phyloP scores from a whole-genome alignment of 139 green algal genomes.

The Volvox reticuliferus region DNA sequence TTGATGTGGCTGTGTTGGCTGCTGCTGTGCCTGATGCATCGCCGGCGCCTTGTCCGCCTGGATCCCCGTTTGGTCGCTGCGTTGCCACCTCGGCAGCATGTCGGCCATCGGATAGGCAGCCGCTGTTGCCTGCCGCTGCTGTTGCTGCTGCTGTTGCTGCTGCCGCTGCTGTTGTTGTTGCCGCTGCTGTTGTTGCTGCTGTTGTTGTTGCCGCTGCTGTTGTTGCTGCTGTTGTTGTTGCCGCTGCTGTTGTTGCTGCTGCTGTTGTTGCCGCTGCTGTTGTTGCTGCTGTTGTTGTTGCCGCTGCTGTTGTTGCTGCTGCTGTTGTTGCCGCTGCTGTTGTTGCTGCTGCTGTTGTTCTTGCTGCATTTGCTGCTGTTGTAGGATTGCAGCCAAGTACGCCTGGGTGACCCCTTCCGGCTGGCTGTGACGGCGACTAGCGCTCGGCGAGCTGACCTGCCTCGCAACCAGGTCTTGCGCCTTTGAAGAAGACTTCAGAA shows the following conservation, averaged over 20 bases:
- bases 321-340: too few relatives aligned
- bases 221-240: neutral
- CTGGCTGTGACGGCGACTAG: constrained; percentile 9
- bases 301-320: neutral
- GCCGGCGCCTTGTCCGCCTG: neutral
- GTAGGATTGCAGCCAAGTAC: neutral
- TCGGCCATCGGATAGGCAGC: neutral
- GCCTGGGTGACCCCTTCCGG: neutral
- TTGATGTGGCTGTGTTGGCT: too few relatives aligned
- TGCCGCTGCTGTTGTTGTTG: neutral
- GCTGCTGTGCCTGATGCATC: too few relatives aligned
- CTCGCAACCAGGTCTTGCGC: neutral
- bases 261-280: too few relatives aligned
- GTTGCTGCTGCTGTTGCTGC: neutral
- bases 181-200: neutral
- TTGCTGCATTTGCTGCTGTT: neutral
- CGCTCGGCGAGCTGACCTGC: neutral
- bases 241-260: neutral
- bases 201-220: neutral
- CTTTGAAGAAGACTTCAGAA: neutral
- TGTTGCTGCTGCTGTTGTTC: neutral
- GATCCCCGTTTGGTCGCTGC: neutral
- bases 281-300: neutral
- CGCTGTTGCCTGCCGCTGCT: neutral
- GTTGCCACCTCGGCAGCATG: constrained; percentile 11